Percentiles rank a stretch among this genome's conserved stretches.
Conservation (phyloP, 148 eudicot genomes). For the Rhododendron simsii region DNA sequence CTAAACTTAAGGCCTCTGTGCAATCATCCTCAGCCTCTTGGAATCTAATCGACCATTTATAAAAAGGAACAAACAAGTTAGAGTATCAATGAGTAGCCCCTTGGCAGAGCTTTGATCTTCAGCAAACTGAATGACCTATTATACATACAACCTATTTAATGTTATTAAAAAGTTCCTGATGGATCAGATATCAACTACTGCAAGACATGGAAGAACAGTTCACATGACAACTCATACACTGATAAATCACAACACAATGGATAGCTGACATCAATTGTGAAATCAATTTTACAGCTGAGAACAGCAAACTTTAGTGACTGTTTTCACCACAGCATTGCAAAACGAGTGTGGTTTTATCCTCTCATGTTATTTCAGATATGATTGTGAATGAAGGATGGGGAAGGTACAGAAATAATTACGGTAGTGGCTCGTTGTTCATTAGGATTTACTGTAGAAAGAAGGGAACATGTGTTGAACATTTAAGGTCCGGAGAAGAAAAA, state of each 20-base stretch:
- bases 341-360: neutral
- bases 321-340: neutral
- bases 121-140: neutral
- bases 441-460: neutral
- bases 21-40: constrained; percentile 95
- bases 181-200: neutral
- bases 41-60: constrained; percentile 40
- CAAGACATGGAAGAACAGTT: neutral
- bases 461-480: neutral
- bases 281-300: neutral
- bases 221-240: neutral
- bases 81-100: neutral
- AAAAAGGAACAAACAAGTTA: constrained; percentile 10
- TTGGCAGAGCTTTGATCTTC: neutral
- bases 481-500: neutral
- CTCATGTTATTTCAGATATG: neutral
- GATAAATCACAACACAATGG: neutral
- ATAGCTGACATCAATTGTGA: neutral
- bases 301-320: neutral
- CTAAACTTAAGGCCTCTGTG: constrained; percentile 88
- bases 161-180: neutral
- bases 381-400: neutral
- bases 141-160: neutral
- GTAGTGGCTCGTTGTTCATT: neutral
- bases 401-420: neutral